phyloP scores from a whole-genome alignment of 768 basidiomycete genomes.

The Tephrocybe sp. region DNA sequence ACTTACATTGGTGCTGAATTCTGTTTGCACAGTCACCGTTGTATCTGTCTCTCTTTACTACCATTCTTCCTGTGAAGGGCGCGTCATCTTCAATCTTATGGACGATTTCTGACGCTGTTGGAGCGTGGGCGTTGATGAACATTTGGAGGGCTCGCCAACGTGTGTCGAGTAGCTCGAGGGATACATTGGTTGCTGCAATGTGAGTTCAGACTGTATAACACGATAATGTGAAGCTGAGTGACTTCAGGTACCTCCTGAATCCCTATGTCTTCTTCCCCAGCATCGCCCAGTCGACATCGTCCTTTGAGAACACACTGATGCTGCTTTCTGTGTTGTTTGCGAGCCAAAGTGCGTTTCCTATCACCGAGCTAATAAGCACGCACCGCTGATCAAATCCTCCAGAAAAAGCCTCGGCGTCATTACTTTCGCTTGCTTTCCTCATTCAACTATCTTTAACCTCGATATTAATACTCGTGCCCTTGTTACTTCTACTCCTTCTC shows the following conservation, averaged over 20 bases:
- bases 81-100: constrained; percentile 58
- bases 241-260: constrained; percentile 78
- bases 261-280: constrained; percentile 84
- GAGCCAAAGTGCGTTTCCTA: constrained; percentile 48
- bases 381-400: background rate
- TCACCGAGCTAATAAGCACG: background rate
- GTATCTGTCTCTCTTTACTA: constrained; percentile 75
- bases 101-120: constrained; percentile 65
- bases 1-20: background rate
- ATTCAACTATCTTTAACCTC: constrained; percentile 75
- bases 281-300: constrained; percentile 79
- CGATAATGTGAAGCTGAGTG: background rate
- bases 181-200: constrained; percentile 64
- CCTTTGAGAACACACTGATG: constrained; percentile 75
- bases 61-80: constrained; percentile 57
- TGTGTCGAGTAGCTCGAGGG: constrained; percentile 46
- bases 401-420: constrained; percentile 61
- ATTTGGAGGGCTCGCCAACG: constrained; percentile 70
- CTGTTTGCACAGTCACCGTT: constrained; percentile 64
- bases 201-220: constrained; percentile 38
- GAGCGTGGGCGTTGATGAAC: constrained; percentile 65
- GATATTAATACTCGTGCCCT: constrained; percentile 61
- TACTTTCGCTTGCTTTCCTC: constrained; percentile 70
- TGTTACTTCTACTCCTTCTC: constrained; percentile 62
- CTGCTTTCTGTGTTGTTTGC: constrained; percentile 72